Evolutionary conservation across 2,329 filamentous ascomycete species (phyloP), one percentile per base, ranked within the genome.

Genomic region (Aspergillus ustus): DNA sequence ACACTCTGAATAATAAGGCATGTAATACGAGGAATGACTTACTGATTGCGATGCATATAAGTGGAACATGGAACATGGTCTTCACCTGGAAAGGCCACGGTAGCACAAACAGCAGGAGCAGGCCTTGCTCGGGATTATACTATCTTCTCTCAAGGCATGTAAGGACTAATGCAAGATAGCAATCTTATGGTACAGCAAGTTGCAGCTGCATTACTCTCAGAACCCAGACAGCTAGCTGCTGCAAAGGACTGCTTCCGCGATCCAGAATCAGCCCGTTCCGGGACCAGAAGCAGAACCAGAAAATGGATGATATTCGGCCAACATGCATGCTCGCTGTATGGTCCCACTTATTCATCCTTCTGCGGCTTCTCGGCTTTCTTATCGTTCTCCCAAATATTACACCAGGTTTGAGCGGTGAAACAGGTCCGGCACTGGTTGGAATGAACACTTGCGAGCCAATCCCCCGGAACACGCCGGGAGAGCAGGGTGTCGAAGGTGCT

Each of bases 361-460:
- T 63, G 54, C 60, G 57, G 50, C 43, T 59, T 55, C 59, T 59
- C 62, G 55, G 63, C 54, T 61, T 64, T 60, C 63, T 70, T 69
- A 70, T 69, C 67, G 63, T 65, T 68, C 65, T 58, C 61, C 54
- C 59, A 52, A 60, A 56, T 56, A 56, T 60, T 65, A 59, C 56
- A 56, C 55, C 58, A 64, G 64, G 61, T 59, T 57, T 34, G 61
- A 69, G 69, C 69, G 69, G 69, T 70, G 69, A 70, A 70, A 68
- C 67, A 49, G 53, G 60, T 58, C 59, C 59, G 61, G 63, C 62
- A 65, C 50, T 59, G 59, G 59, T 62, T 59, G 53, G 59, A 62
- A 67, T 57, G 61, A 61, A 65, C 49, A 46, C 45, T 60, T 52
- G 37, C 49, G 61, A 67, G 65, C 69, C 69, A 70, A 55, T 67